Base-by-base conservation (phyloP, 2,329 filamentous ascomycete species). In the Cercospora brassicicola region DNA sequence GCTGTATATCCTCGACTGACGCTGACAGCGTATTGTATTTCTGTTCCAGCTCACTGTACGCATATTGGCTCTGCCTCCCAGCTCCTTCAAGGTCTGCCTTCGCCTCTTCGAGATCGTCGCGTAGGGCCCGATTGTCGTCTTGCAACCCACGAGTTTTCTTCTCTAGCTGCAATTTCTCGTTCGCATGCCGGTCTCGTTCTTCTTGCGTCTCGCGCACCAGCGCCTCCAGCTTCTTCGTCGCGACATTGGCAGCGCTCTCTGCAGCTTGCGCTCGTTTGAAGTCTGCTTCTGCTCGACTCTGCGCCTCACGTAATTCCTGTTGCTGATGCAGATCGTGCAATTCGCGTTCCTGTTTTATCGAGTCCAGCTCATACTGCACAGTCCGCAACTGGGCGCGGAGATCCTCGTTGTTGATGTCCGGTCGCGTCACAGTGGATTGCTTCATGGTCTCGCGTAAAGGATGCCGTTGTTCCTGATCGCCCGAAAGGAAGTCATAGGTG, bases 321-420 rank as follows among this genome's bases (percentile, higher is more conserved):
- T 93, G 90, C 73, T 95, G 91, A 69, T 92, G 89, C 15, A 97
- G 84, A 9, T 88, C 85, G 59, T 89, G 84, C 74, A 97, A 87
- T 67, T 96, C 93, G 73, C 91, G 90, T 76, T 98, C 94, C 73
- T 97, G 92, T 75, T 94, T 94, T 63, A 92, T 83, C 18, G 91
- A 94, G 75, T 93, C 91, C 72, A 97, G 85, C 67, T 94, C 92
- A 81, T 97, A 99, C 69, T 90, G 90, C 61, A 97, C 83, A 0
- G 93, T 92, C 69, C 94, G 95, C 51, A 98, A 84, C 79, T 97
- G 93, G 1, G 94, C 92, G 76, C 94, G 94, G 28, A 98, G 85
- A 71, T 94, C 90, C 76, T 98, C 94, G 68, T 87, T 90, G 73
- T 78, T 77, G 71, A 78, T 76, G 65, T 84, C 81, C 30, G 80